Evolutionary conservation across 495 filamentous ascomycete species (phyloP), one percentile per base, ranked within the genome.

Genomic region (Astrothelium subdiscretum): DNA sequence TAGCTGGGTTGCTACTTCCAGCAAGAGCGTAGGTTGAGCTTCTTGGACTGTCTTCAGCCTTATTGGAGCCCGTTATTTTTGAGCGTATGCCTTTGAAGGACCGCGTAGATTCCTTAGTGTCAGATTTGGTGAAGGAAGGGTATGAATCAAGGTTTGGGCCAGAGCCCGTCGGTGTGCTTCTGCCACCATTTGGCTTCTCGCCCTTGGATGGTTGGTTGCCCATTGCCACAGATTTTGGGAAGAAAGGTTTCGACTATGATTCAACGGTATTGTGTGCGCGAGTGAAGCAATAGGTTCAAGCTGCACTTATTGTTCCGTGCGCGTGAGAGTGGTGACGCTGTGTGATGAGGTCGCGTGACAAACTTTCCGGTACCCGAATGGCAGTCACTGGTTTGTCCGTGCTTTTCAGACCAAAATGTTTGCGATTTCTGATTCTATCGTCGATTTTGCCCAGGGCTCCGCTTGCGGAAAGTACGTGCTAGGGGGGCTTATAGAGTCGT

Each of bases 71-170:
- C 74, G 85, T 72, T 69, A 92, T 85, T 80, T 94, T 90, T n/a
- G 84, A 88, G 43, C 83, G 77, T 65, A 90, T 81, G 0, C 84
- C 84, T 57, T 85, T 80, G 69, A 97, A 82, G 1, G 94, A 97
- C 57, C 92, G 87, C 24, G 88, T 80, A 11, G 94, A 97, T 66
- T 96, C 95, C 74, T 91, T 91, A 42, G 94, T 98, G 73, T 98
- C 94, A 26, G 92, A 89, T 71, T 89, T 90, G 72, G 87, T 88
- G 74, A 98, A 91, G 26, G 94, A 95, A 38, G 92, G 90, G 75
- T 90, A 94, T 29, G 88, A 87, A 72, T 88, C 86, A 60, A 92
- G 75, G 31, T 61, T 60, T 20, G 66, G 63, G 20, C 70, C 71
- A 1, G 72, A 35, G 63, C 76, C 73, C 22, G 68, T 70, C 69